Conservation (phyloP, 352 stramenopile genomes). For the Pythium brassicae region DNA sequence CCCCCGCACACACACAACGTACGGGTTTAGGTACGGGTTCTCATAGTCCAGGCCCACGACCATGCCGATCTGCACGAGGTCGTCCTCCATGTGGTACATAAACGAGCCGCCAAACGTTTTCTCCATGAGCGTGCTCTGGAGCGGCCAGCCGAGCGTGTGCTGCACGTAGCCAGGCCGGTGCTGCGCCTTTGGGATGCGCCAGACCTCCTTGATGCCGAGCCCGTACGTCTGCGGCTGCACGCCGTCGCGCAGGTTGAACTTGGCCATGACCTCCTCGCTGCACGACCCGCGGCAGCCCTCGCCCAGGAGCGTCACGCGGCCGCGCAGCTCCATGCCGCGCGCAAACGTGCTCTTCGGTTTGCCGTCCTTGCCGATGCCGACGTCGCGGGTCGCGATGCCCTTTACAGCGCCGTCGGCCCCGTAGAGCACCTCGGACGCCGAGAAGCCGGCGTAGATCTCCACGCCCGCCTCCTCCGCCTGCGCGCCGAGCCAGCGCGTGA, state of each 20-base stretch:
- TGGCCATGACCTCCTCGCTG: conserved; percentile 95
- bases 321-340: conserved; percentile 96
- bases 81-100: conserved; percentile 98
- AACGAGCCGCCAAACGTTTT: conserved; percentile 98
- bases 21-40: conserved; percentile 98
- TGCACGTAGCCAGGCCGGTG: conserved; percentile 95
- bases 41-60: conserved; percentile 99
- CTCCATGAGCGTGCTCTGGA: conserved; percentile 89
- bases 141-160: conserved; percentile 97
- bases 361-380: conserved; percentile 97
- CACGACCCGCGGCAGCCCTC: conserved; percentile 97
- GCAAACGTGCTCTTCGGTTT: conserved; percentile 96
- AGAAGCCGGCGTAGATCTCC: conserved; percentile 99
- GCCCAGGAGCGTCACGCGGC: conserved; percentile 94
- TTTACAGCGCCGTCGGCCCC: conserved; percentile 75
- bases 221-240: conserved; percentile 96
- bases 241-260: conserved; percentile 93
- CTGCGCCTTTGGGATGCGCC: conserved; percentile 89
- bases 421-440: conserved; percentile 91
- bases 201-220: conserved; percentile 99
- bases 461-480: conserved; percentile 97
- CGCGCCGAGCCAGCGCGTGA: conserved; percentile 95
- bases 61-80: conserved; percentile 93
- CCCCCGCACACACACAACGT: too few species aligned
- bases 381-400: conserved; percentile 98